Base-by-base conservation (phyloP, 495 filamentous ascomycete genomes). In the Massariosphaeria phaeospora region DNA sequence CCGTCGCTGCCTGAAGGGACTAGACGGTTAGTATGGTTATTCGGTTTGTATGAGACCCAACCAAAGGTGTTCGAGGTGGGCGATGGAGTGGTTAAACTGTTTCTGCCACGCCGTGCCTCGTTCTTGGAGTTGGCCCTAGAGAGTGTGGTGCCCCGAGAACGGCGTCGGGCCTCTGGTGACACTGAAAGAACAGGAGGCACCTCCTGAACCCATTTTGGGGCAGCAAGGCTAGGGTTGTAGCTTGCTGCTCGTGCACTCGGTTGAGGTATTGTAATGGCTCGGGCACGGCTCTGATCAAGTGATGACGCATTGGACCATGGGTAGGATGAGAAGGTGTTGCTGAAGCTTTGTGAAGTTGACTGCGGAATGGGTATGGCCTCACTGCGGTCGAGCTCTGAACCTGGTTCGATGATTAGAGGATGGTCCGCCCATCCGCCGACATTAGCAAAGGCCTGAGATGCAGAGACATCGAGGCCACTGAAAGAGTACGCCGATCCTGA, bases 21-120 rank as follows among this genome's bases (percentile, higher is more conserved):
- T 4, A 64, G 35, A 2, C 44, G 33, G 27, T 51, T 54, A 17
- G 23, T 52, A 11, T 53, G 39, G 1, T 30, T 7, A 46, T 64
- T 59, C 26, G 51, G 54, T 15, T 56, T 50, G 43, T 64, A 64
- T 15, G 59, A 47, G 2, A 64, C 55, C 61, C 61, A 64, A 13
- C 56, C 50, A 25, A 58, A 58, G 10, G 17, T 46, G 41, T 41
- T 45, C 26, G 59, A 57, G 20, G 43, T 50, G 0, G 59, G 49
- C 2, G 59, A 63, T 1, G 54, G 36, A 5, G 53, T 49, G 15
- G 48, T 51, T 17, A 57, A 31, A 29, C 42, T 57, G 48, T 51
- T 47, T 26, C 26, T 30, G 33, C 34, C 26, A 20, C 41, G 27
- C 2, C 45, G 48, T 29, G 36, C 26, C 10, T 45, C 49, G 15